Base-by-base conservation (phyloP, 805 yeast species). In the Yarrowia divulgata region DNA sequence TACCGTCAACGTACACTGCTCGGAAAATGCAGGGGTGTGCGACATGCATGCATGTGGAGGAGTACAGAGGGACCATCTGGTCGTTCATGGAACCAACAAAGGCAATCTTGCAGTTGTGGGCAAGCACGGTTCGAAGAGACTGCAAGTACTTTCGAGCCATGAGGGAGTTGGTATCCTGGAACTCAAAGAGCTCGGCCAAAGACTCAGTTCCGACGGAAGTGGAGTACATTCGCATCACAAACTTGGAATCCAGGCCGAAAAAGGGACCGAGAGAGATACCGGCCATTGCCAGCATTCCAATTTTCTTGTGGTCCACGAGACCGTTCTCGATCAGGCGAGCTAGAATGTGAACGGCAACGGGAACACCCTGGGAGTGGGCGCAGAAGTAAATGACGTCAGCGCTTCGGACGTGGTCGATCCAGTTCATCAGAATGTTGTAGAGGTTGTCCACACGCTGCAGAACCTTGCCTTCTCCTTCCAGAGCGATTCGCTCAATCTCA, bases 351-450 rank as follows among this genome's bases (percentile, higher is more conserved):
- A 92, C 87, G 0, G 97, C 86, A 0, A 95, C 98, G 0, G 97
- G 98, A 58, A 94, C 88, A 0, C 99, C 99, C 78, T 94, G 99
- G 0, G 98, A 93, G 78, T 94, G 99, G 0, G 97, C 88, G 1
- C 97, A 97, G 71, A 94, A 85, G 75, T 89, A 92, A n/a, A 94
- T 86, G 71, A 90, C 89, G 77, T 94, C 98, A 0, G 97, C 94
- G 18, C 75, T 72, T 32, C 72, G 70, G 18, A 90, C 79, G 42
- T 83, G 84, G n/a, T 82, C 79, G 49, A 81, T 77, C 91, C 94
- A 90, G 75, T 87, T 88, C 72, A 83, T 81, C 77, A 94, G 81
- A 54, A 91, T 85, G 40, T 87, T 86, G 71, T 87, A 90, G 73
- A 94, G 91, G 73, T 87, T 90, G 48, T 88, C 89, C 8, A 94